Conservation (phyloP, 345 rosid species). For the Psidium guajava region DNA sequence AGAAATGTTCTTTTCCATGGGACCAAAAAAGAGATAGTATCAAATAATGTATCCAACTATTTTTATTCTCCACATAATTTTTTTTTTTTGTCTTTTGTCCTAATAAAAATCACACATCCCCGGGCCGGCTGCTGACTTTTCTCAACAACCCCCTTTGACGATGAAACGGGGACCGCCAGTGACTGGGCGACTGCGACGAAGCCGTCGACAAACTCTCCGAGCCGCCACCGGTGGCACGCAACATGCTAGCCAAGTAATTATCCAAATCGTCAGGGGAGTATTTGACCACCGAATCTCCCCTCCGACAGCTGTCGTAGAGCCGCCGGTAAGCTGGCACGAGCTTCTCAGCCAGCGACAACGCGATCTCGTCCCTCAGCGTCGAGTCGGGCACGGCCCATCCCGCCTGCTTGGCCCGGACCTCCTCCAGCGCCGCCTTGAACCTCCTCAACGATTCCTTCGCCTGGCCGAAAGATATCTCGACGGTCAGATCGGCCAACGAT, state of each 20-base stretch:
- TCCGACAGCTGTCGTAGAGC: neutral
- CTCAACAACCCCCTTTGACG: neutral
- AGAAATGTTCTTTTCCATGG: neutral
- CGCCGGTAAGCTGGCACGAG: neutral
- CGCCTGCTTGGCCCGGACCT: constrained; percentile 1
- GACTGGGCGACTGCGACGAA: neutral
- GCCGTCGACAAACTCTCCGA: neutral
- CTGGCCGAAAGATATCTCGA: neutral
- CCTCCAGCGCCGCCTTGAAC: constrained; percentile 6
- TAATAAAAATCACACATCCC: neutral
- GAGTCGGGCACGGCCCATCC: neutral
- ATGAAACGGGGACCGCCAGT: neutral
- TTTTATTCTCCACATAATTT: no score
- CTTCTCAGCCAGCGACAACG: neutral
- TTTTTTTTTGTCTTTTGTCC: neutral
- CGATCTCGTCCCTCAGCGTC: constrained; percentile 5
- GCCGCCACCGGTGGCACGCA: neutral
- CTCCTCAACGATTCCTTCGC: neutral
- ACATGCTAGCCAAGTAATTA: neutral
- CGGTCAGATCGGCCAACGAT: neutral
- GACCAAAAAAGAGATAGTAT: neutral
- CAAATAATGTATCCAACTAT: neutral
- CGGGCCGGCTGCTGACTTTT: neutral
- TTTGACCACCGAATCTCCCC: neutral
- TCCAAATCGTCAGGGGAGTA: constrained; percentile 3